Evolutionary conservation across 2,329 filamentous ascomycete species (phyloP), one percentile per base, ranked within the genome.

Genomic region (Penicillium glabrum): DNA sequence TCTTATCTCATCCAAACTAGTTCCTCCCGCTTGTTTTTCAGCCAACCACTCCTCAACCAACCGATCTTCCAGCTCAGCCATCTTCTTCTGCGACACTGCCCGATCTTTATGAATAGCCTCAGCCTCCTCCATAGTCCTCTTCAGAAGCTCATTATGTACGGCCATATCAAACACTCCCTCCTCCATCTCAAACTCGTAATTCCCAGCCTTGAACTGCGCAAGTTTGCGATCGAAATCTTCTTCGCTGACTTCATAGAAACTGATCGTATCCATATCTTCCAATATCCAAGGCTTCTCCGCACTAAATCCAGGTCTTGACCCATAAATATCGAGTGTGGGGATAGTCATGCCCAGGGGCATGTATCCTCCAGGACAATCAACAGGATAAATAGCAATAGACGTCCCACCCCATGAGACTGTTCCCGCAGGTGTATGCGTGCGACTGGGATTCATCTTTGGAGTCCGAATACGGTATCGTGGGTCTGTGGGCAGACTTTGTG

Each of bases 361-460:
- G 57, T 85, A 85, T 0, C 83, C 83, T 5, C 83, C 83, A 0
- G 83, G 83, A 0, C 77, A 80, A 59, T 85, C 82, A 14, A 84
- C 82, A 4, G 45, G 45, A 46, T 46, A 46, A 10, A 46, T 46
- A n/a, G 45, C 45, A 26, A 83, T 80, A 67, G 82, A 84, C 3
- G 73, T 78, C 4, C 83, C 83, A 8, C 82, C 83, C 82, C 81
- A 84, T 1, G 77, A 78, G 0, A 84, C 79, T 0, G 80, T 82
- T 3, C 83, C 83, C 54, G 77, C 35, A 2, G n/a, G n/a, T 4
- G 35, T 37, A 19, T 37, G 35, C 1, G 35, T 37, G 9, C 35
- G 35, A 14, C 77, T 80, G 0, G 83, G 83, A 54, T 85, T 86
- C 70, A 80, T 79, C 66, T 86, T 85, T 0, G 82, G 83, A 29